These are phyloP conservation scores for Fusarium odoratissimum DNA, from an alignment of 2,329 filamentous ascomycete genomes.

Conservation along the genomic window DNA sequence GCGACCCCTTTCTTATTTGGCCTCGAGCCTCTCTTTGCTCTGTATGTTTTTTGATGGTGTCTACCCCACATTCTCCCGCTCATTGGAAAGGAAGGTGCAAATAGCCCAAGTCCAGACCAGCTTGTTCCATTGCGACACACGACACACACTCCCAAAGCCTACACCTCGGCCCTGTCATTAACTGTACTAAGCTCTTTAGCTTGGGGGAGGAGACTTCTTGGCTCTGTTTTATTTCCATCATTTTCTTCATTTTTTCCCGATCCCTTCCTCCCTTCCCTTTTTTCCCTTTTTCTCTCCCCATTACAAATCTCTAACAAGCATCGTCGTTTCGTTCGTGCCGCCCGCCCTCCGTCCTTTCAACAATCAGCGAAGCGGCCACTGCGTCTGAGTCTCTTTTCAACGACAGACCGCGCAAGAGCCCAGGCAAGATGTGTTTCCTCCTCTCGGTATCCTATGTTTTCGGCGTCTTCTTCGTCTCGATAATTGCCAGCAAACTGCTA, in stretches of 20 bases:
- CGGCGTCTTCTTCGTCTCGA: conserved; percentile 45
- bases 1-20: conserved; percentile 43
- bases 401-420: background rate
- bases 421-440: conserved; percentile 38
- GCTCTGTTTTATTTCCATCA: conserved; percentile 3
- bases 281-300: background rate
- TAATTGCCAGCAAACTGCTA: conserved; percentile 45
- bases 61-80: conserved; percentile 35
- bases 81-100: conserved; percentile 21
- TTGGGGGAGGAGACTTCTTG: background rate
- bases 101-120: conserved; percentile 21
- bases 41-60: background rate
- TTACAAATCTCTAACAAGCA: background rate
- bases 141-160: background rate
- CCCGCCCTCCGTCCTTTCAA: conserved; percentile 14
- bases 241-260: conserved; percentile 2
- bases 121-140: background rate
- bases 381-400: conserved; percentile 6
- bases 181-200: background rate
- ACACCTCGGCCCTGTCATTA: background rate
- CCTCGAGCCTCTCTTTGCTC: background rate
- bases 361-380: conserved; percentile 19
- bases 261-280: background rate
- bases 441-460: conserved; percentile 46
- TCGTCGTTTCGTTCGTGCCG: background rate